A percentile compares a stretch with the other conserved stretches of the same genome.
phyloP scores from a whole-genome alignment of 345 rosid genomes.

The Salix purpurea region DNA sequence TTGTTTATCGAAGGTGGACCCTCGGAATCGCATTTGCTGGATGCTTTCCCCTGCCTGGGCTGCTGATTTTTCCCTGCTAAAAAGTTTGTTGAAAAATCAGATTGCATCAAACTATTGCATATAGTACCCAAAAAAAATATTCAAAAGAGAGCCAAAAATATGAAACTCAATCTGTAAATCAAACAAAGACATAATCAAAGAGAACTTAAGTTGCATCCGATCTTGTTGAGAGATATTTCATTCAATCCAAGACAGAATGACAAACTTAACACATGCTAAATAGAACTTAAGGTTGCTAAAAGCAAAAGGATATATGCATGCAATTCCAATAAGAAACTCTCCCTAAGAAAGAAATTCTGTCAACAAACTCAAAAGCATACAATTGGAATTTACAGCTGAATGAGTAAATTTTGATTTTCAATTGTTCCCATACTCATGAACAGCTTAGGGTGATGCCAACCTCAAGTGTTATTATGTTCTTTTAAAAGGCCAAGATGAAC shows the following conservation, averaged over 20 bases:
- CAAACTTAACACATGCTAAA: background rate
- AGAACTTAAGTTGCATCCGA: background rate
- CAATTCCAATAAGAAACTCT: background rate
- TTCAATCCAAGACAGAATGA: background rate
- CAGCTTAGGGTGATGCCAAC: background rate
- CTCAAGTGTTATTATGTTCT: background rate
- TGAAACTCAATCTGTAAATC: background rate
- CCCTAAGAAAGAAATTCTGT: background rate
- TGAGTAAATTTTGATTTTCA: background rate
- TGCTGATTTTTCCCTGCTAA: constrained; percentile 1
- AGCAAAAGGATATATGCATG: background rate
- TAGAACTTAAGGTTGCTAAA: background rate
- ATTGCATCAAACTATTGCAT: background rate
- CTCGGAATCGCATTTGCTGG: background rate
- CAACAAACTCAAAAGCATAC: background rate
- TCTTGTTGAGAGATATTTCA: background rate
- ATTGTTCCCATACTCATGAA: background rate
- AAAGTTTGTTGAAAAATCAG: background rate
- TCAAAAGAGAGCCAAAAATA: background rate
- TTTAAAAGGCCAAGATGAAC: too few species aligned
- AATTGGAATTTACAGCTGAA: background rate
- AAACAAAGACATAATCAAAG: background rate
- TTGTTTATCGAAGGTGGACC: constrained; percentile 12
- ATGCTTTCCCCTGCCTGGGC: constrained; percentile 5
- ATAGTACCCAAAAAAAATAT: background rate